Evolutionary conservation across 2,329 filamentous ascomycete genomes (phyloP).

Genomic region (Orbilia blumenaviensis): DNA sequence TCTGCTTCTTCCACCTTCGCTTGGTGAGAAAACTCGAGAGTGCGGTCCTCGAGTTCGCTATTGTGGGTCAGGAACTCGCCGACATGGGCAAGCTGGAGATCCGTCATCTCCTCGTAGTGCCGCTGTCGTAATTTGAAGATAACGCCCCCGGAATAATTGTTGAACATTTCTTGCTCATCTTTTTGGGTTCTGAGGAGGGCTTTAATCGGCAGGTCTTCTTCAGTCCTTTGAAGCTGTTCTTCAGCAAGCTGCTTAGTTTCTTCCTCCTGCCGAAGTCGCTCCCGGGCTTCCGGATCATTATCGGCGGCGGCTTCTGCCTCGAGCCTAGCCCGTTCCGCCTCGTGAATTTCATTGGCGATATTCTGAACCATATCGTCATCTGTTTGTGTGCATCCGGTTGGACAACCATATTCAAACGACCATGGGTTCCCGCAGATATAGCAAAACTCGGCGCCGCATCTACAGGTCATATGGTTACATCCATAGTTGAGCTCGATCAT

Average conservation of each 20-base stretch:
- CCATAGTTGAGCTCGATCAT: conserved; percentile 83
- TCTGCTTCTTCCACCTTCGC: conserved; percentile 18
- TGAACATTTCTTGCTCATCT: conserved; percentile 36
- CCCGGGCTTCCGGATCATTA: neutral
- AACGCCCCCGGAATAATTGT: conserved; percentile 18
- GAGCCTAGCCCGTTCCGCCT: conserved; percentile 3
- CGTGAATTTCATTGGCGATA: conserved; percentile 25
- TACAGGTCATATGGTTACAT: conserved; percentile 87
- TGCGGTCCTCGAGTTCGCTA: conserved; percentile 43
- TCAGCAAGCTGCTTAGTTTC: conserved; percentile 18
- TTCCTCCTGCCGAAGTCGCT: conserved; percentile 16
- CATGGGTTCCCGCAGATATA: conserved; percentile 83
- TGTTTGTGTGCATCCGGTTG: conserved; percentile 27
- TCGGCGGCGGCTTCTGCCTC: conserved; percentile 13
- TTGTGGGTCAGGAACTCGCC: conserved; percentile 45
- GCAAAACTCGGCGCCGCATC: conserved; percentile 84
- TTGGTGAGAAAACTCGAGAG: conserved; percentile 26
- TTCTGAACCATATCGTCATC: conserved; percentile 31
- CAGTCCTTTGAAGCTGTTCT: conserved; percentile 20
- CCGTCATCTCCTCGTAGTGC: conserved; percentile 51
- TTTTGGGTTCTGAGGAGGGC: conserved; percentile 40
- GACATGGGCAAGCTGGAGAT: conserved; percentile 48
- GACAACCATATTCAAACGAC: conserved; percentile 59
- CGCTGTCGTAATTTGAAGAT: conserved; percentile 44
- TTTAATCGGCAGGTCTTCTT: conserved; percentile 31